Conservation (phyloP, 495 filamentous ascomycete species). For the Aspergillus steynii region DNA sequence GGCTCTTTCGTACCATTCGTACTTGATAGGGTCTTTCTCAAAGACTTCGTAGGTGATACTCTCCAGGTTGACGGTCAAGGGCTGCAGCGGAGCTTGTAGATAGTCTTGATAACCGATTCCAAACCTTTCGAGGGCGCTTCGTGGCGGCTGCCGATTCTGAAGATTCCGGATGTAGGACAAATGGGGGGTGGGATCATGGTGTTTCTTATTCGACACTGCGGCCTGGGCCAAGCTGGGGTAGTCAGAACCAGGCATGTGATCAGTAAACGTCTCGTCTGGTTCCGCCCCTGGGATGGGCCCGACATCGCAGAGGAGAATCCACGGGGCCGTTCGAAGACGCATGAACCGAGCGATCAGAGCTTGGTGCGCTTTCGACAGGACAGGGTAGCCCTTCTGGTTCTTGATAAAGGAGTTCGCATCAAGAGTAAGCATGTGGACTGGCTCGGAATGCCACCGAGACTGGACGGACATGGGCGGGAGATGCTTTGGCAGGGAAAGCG, state of each 20-base stretch:
- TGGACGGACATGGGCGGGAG: slow-evolving; percentile 74
- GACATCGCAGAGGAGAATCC: slow-evolving; percentile 78
- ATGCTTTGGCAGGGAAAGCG: slow-evolving; percentile 75
- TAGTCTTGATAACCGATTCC: slow-evolving; percentile 88
- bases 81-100: slow-evolving; percentile 90
- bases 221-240: slow-evolving; percentile 70
- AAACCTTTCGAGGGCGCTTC: slow-evolving; percentile 64
- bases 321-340: slow-evolving; percentile 75
- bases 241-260: slow-evolving; percentile 41
- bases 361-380: slow-evolving; percentile 81
- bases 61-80: slow-evolving; percentile 93
- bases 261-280: slow-evolving; percentile 33
- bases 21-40: slow-evolving; percentile 97
- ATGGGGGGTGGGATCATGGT: slow-evolving; percentile 63
- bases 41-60: slow-evolving; percentile 98
- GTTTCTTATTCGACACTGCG: slow-evolving; percentile 46
- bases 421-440: slow-evolving; percentile 76
- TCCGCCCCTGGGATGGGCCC: slow-evolving; percentile 63
- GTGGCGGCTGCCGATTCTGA: slow-evolving; percentile 76
- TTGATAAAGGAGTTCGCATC: slow-evolving; percentile 65
- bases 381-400: slow-evolving; percentile 79
- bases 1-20: slow-evolving; percentile 89
- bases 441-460: slow-evolving; percentile 92
- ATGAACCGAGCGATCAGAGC: slow-evolving; percentile 77
- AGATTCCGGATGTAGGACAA: slow-evolving; percentile 81